Base-by-base conservation (phyloP, 345 rosid genomes). In the Hibiscus tridactylites region DNA sequence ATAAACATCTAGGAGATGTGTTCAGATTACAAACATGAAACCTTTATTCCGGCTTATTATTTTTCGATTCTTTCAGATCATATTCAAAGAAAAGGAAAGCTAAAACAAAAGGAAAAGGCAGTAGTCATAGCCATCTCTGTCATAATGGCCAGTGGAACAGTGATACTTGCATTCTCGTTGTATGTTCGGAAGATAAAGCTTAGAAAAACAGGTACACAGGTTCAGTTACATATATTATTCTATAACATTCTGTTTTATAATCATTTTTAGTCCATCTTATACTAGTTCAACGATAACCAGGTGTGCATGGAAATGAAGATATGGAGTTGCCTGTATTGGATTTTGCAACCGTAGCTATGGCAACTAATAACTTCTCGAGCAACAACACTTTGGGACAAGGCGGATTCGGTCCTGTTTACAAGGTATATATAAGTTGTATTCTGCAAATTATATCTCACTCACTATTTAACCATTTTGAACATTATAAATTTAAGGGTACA, bases 401-500 rank as follows among this genome's bases (percentile, higher is more conserved):
- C 11, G 68, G 68, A 10, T 64, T 64, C 21, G 68, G 50, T 64
- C 68, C 52, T 64, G 68, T 64, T 13, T 64, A 64, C 31, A 39
- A 64, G 68, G 68, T 64, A 64, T 3, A 17, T 39, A 17, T 39
- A 63, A 17, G 50, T 13, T 4, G 16, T 17, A 9, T 37, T 17
- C 8, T 9, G 1, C 12, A 10, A 19, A 19, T 17, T 33, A 28
- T 31, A 33, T 35, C 37, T 69, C 47, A 69, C 24, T 31, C 10
- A 15, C 5, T 33, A 53, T n/a, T 44, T 28, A 8, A 52, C 26
- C 31, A 37, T 68, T 52, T 68, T 31, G 3, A 28, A 33, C n/a
- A 29, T 11, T 39, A 11, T 52, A n/a, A 64, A 64, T 21, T 39
- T 11, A 19, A 64, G 68, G 52, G 68, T 19, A 64, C 31, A 19